phyloP scores from a whole-genome alignment of 1,284 basidiomycete species.

The Apiotrichum domesticum region DNA sequence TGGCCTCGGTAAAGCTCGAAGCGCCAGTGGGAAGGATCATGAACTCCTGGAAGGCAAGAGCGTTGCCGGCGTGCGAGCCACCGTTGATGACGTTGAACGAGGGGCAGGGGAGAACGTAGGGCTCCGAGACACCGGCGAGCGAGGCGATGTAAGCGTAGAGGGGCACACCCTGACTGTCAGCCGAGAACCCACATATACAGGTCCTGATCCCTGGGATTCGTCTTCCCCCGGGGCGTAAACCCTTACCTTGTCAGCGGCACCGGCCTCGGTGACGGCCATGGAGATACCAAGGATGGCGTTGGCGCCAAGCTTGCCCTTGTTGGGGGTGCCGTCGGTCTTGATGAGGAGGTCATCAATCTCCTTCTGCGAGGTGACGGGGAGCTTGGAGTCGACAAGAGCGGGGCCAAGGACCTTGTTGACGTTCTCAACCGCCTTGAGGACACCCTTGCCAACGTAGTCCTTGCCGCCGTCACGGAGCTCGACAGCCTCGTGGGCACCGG shows the following conservation, averaged over 20 bases:
- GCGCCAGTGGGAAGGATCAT: conserved; percentile 98
- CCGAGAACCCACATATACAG: too few relatives aligned
- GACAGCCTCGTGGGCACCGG: conserved; percentile 96
- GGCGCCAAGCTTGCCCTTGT: conserved; percentile 99
- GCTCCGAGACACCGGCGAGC: conserved; percentile 87
- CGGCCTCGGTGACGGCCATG: conserved; percentile 92
- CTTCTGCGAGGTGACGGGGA: conserved; percentile 88
- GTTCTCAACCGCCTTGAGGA: conserved; percentile 87
- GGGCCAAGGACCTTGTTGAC: conserved; percentile 91
- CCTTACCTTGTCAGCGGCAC: conserved; percentile 71
- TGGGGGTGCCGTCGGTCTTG: conserved; percentile 93
- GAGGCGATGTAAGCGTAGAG: conserved; percentile 96
- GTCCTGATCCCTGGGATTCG: too few relatives aligned
- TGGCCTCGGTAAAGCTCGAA: conserved; percentile 83
- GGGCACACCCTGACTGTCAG: conserved; percentile 61
- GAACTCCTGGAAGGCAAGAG: conserved; percentile 99
- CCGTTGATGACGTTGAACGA: conserved; percentile 99
- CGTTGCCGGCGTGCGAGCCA: conserved; percentile 98
- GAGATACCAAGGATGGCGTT: conserved; percentile 99
- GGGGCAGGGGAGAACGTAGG: conserved; percentile 84
- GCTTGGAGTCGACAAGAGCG: conserved; percentile 75
- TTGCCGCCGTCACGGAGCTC: conserved; percentile 98
- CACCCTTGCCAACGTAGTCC: conserved; percentile 95
- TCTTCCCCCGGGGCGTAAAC: too few relatives aligned
- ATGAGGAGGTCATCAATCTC: conserved; percentile 98